Percentiles rank a stretch among this genome's conserved stretches.
Evolutionary conservation across 768 basidiomycete genomes (phyloP).

Genomic region (Chalciporus pseudorubinellus): DNA sequence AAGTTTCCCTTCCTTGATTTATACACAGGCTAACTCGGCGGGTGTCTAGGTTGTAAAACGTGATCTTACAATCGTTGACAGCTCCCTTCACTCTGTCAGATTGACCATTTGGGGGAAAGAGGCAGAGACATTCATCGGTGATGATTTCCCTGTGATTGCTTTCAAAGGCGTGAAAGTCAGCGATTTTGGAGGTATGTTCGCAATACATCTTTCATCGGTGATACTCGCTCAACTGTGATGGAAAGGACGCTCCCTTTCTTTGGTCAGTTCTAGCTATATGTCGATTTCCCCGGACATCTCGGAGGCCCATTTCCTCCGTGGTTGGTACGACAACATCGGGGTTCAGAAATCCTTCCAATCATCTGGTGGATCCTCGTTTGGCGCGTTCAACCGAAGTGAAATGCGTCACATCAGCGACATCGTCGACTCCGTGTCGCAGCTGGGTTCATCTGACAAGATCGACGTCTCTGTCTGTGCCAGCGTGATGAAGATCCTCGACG

Average conservation of each 20-base stretch:
- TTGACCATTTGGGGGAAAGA: constrained; percentile 96
- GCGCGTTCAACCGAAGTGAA: constrained; percentile 65
- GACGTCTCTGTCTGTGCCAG: constrained; percentile 83
- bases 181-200: constrained; percentile 73
- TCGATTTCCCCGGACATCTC: constrained; percentile 83
- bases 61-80: constrained; percentile 86
- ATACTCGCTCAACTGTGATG: constrained; percentile 8
- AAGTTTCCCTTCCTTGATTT: constrained; percentile 1
- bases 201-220: neutral
- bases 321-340: constrained; percentile 87
- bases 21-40: constrained; percentile 2
- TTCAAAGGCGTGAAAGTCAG: constrained; percentile 93
- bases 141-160: constrained; percentile 71
- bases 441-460: constrained; percentile 72
- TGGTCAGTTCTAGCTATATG: constrained; percentile 79
- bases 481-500: constrained; percentile 81
- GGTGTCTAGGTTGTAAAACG: constrained; percentile 75
- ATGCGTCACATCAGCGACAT: constrained; percentile 73
- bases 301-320: constrained; percentile 79
- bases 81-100: constrained; percentile 70
- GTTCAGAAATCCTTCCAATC: constrained; percentile 60
- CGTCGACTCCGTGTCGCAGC: constrained; percentile 56
- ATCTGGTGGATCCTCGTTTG: constrained; percentile 37
- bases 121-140: constrained; percentile 71
- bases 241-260: constrained; percentile 78